phyloP scores from a whole-genome alignment of 2,329 filamentous ascomycete species.

The Penicillium hordei region DNA sequence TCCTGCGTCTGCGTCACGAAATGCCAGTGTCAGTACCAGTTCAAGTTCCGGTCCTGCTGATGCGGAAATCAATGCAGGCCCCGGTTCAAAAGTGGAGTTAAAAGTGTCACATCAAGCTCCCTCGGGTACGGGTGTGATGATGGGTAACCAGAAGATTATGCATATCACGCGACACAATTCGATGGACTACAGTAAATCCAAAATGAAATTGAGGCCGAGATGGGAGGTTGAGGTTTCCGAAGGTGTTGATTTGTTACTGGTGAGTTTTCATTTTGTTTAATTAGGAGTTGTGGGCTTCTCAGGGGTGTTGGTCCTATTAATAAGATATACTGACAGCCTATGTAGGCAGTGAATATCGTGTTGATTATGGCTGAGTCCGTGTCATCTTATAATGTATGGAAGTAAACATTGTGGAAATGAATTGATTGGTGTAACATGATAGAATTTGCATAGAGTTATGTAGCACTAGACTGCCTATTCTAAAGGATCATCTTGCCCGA shows the following conservation, averaged over 20 bases:
- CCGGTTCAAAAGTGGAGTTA: slow-evolving; percentile 14
- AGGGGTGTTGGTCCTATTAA: neutral
- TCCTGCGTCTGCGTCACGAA: neutral
- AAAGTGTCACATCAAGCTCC: slow-evolving; percentile 15
- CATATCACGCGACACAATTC: slow-evolving; percentile 16
- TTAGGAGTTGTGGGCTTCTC: neutral
- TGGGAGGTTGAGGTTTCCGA: slow-evolving; percentile 26
- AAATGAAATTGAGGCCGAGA: slow-evolving; percentile 12
- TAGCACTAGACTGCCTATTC: neutral
- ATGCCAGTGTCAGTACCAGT: neutral
- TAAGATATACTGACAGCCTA: neutral
- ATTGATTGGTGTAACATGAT: neutral
- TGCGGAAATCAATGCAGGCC: neutral
- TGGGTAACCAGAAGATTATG: slow-evolving; percentile 22
- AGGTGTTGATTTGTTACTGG: slow-evolving; percentile 26
- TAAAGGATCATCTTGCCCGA: neutral
- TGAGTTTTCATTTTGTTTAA: slow-evolving; percentile 7
- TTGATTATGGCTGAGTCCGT: slow-evolving; percentile 16
- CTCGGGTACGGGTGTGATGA: slow-evolving; percentile 16
- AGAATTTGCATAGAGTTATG: neutral
- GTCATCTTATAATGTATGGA: neutral
- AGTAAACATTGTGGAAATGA: neutral
- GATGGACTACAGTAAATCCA: slow-evolving; percentile 14
- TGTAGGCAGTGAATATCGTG: slow-evolving; percentile 22
- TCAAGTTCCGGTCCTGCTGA: neutral